phyloP scores from a whole-genome alignment of 306 rosid genomes.

The Cicer cuneatum region DNA sequence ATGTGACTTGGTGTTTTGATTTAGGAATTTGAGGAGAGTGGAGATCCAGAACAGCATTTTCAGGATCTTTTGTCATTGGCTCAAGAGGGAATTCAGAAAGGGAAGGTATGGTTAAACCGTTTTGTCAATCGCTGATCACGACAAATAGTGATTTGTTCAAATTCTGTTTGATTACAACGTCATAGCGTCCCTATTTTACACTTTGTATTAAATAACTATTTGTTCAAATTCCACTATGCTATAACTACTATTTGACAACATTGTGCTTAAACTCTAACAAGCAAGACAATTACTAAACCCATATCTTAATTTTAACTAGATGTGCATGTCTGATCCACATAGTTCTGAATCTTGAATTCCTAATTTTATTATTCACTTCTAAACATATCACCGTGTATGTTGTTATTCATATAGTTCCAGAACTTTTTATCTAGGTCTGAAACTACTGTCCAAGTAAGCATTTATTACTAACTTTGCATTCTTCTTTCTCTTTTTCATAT shows the following conservation, averaged over 20 bases:
- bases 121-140: too few relatives aligned
- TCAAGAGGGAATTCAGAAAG: slow-evolving; percentile 89
- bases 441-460: slow-evolving; percentile 15
- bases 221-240: too few relatives aligned
- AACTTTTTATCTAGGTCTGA: slow-evolving; percentile 41
- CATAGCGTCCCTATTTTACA: too few relatives aligned
- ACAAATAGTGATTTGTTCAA: too few relatives aligned
- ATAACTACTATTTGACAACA: too few relatives aligned
- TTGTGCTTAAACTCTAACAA: background rate
- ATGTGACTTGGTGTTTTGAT: slow-evolving; percentile 41
- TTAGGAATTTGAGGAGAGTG: slow-evolving; percentile 89
- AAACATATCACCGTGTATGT: slow-evolving; percentile 8
- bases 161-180: too few relatives aligned
- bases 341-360: slow-evolving; percentile 3
- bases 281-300: slow-evolving; percentile 6
- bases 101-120: slow-evolving; percentile 63
- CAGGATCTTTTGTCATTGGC: slow-evolving; percentile 86
- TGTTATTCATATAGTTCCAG: slow-evolving; percentile 14
- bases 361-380: slow-evolving; percentile 15
- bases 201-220: too few relatives aligned
- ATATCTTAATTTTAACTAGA: slow-evolving; percentile 20
- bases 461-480: slow-evolving; percentile 22
- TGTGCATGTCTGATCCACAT: slow-evolving; percentile 1
- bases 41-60: slow-evolving; percentile 90
- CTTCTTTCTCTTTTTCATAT: slow-evolving; percentile 31